phyloP scores from a whole-genome alignment of 2,329 filamentous ascomycete genomes.

The Aspergillus glaucus region DNA sequence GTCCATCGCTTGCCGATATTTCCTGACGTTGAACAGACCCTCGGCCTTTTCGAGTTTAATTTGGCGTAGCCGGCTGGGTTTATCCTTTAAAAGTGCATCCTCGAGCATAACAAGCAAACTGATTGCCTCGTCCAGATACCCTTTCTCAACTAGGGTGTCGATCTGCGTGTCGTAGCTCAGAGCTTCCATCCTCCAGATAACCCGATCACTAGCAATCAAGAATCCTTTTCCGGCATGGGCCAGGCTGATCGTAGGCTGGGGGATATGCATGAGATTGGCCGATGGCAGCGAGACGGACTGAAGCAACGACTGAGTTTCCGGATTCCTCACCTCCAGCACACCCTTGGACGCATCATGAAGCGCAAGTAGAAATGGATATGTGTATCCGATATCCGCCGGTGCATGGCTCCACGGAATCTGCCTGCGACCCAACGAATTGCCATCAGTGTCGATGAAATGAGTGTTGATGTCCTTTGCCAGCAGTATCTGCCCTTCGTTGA shows the following conservation, averaged over 20 bases:
- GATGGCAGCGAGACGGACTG: slow-evolving; percentile 78
- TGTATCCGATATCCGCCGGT: slow-evolving; percentile 89
- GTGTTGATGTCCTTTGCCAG: slow-evolving; percentile 98
- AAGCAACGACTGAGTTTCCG: slow-evolving; percentile 80
- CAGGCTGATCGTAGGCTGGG: slow-evolving; percentile 86
- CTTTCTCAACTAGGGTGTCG: slow-evolving; percentile 67
- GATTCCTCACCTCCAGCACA: slow-evolving; percentile 82
- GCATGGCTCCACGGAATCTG: slow-evolving; percentile 90
- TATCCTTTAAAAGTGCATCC: slow-evolving; percentile 80
- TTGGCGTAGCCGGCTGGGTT: slow-evolving; percentile 70
- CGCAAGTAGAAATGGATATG: slow-evolving; percentile 89
- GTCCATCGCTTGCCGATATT: slow-evolving; percentile 79
- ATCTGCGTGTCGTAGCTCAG: slow-evolving; percentile 88
- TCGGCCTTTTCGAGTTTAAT: slow-evolving; percentile 91
- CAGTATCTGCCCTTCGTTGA: slow-evolving; percentile 77
- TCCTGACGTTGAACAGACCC: slow-evolving; percentile 70
- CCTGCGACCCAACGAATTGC: slow-evolving; percentile 71
- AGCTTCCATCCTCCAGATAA: slow-evolving; percentile 93
- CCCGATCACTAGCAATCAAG: slow-evolving; percentile 82
- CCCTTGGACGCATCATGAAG: slow-evolving; percentile 79
- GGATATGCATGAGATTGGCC: slow-evolving; percentile 80
- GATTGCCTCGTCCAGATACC: slow-evolving; percentile 81
- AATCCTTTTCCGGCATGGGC: slow-evolving; percentile 95
- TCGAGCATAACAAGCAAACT: slow-evolving; percentile 85
- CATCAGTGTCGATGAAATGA: slow-evolving; percentile 78